Evolutionary conservation across 1,139 yeast species (phyloP).

Genomic region (Pichia sp.): DNA sequence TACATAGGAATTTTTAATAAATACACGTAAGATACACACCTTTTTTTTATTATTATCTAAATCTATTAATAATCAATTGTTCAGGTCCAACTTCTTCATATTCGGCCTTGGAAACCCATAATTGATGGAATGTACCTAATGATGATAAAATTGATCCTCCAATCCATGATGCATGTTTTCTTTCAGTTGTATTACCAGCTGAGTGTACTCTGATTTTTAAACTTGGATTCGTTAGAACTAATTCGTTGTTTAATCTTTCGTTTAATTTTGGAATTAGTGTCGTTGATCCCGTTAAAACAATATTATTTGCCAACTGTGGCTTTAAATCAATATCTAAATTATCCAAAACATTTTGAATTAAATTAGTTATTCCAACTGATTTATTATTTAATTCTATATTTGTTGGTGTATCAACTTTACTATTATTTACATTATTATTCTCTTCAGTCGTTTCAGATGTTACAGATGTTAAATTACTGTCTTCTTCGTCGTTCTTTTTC

Average conservation of each 20-base stretch:
- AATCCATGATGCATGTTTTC: conserved; percentile 86
- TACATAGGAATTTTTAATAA: neutral
- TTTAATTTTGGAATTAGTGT: conserved; percentile 84
- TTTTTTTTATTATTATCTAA: conserved; percentile 38
- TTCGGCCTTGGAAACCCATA: conserved; percentile 91
- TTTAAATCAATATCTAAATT: conserved; percentile 82
- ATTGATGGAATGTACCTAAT: conserved; percentile 92
- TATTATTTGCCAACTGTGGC: conserved; percentile 85
- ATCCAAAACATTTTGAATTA: conserved; percentile 65
- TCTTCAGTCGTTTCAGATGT: neutral
- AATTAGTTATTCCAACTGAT: conserved; percentile 42
- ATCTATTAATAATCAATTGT: conserved; percentile 66
- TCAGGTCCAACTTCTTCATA: conserved; percentile 89
- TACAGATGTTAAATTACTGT: conserved; percentile 2
- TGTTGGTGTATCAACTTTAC: conserved; percentile 11
- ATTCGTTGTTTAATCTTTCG: conserved; percentile 71
- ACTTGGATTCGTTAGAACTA: conserved; percentile 77
- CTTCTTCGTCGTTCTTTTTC: conserved; percentile 34
- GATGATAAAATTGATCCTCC: conserved; percentile 93
- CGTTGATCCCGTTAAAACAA: conserved; percentile 86
- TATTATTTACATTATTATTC: conserved; percentile 16
- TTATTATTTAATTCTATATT: neutral
- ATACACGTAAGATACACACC: neutral
- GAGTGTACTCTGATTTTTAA: conserved; percentile 84
- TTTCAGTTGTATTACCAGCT: conserved; percentile 76